phyloP scores from a whole-genome alignment of 2,329 filamentous ascomycete genomes.

The Dryadomyces quercus-mongolicae region DNA sequence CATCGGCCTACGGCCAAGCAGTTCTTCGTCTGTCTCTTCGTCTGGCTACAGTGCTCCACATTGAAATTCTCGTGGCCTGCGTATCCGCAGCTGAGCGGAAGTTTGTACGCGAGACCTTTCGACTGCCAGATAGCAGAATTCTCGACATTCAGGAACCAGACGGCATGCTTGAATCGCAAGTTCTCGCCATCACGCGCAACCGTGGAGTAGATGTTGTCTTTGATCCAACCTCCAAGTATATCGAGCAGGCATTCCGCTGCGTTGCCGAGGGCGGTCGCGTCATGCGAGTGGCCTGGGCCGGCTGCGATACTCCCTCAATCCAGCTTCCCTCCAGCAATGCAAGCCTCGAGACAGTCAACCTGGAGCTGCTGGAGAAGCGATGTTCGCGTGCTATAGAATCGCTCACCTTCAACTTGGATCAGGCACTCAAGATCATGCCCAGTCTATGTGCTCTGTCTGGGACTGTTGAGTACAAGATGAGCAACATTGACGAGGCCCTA shows the following conservation, averaged over 20 bases:
- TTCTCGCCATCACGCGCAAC: conserved; percentile 20
- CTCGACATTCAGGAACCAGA: conserved; percentile 1
- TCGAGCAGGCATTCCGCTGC: conserved; percentile 18
- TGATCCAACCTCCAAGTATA: conserved; percentile 27
- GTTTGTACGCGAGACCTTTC: conserved; percentile 18
- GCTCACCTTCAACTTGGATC: conserved; percentile 5
- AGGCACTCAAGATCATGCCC: conserved; percentile 3
- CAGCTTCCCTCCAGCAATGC: conserved; percentile 7
- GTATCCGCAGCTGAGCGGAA: conserved; percentile 21
- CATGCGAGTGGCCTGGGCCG: conserved; percentile 5
- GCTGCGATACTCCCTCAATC: background rate
- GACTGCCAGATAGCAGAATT: conserved; percentile 23
- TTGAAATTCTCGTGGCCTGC: conserved; percentile 28
- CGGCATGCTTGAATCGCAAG: conserved; percentile 7
- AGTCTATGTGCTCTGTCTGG: background rate
- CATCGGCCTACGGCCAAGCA: conserved; percentile 29
- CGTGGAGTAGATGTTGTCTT: conserved; percentile 31
- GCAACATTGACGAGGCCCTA: conserved; percentile 2
- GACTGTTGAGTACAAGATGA: conserved; percentile 3
- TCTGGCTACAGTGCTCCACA: conserved; percentile 18
- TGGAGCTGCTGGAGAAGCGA: conserved; percentile 6
- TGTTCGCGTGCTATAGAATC: conserved; percentile 4
- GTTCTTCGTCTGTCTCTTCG: conserved; percentile 29
- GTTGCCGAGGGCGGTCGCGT: conserved; percentile 16
- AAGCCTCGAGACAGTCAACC: conserved; percentile 14